Evolutionary conservation across 768 basidiomycete genomes (phyloP), one percentile per base, ranked within the genome.

Genomic region (Agaricus sinodeliciosus): DNA sequence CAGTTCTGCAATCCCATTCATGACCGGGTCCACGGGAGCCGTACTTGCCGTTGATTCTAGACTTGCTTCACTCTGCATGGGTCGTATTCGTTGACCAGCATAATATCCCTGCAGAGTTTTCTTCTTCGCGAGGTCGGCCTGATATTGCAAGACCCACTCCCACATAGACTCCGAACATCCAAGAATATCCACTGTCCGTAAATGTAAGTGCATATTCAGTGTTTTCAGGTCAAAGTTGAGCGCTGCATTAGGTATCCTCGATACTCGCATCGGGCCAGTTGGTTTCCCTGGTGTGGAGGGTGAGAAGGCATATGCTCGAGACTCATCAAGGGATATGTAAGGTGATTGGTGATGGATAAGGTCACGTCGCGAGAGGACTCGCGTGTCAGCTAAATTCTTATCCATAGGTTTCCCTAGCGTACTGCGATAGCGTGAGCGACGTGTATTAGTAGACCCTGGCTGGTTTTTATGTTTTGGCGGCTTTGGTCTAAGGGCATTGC

Each of bases 91-190:
- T 16, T 42, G 50, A 54, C 46, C 49, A 52, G 42, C 22, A 19
- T 46, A 42, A 5, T n/a, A 11, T 41, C 43, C 51, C 22, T 22
- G 22, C 22, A 22, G 22, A 31, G 19, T 36, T 12, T 46, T 55
- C 56, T 47, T 55, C 54, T 43, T 56, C 44, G 28, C 45, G 28
- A 37, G 51, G 57, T 35, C 55, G 11, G 57, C 62, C 67, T 82
- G 81, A 55, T 75, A 76, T 22, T 75, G 75, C 18, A 69, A 60
- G 3, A 88, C 76, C 79, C 81, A 88, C 50, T 85, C 85, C 87
- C 87, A 90, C 85, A 89, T 89, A 27, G 80, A 72, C 65, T 89
- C 87, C 0, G 81, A 73, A 59, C 85, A 88, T 7, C 75, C 84
- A 12, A 87, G 58, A n/a, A 88, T 73, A 62, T 86, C 87, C 53